These are phyloP conservation scores for Phytophthora rubi DNA, from an alignment of 352 stramenopile genomes.

Conservation along the genomic window DNA sequence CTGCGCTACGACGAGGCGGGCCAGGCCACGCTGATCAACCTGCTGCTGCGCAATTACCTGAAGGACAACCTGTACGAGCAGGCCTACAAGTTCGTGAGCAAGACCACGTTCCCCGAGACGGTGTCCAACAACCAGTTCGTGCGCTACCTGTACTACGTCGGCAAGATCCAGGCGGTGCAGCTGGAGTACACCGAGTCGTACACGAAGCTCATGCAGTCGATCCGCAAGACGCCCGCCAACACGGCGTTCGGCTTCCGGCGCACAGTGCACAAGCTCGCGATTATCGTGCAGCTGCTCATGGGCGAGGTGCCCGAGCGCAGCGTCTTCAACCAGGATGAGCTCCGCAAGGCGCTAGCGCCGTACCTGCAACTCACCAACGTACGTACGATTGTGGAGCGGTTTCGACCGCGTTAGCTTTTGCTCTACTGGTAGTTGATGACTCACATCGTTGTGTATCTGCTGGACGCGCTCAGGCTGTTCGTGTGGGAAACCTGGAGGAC, in stretches of 20 bases:
- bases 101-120: constrained; percentile 89
- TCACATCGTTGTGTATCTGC: constrained; percentile 7
- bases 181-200: constrained; percentile 98
- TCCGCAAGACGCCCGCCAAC: constrained; percentile 96
- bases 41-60: constrained; percentile 92
- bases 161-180: constrained; percentile 96
- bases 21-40: constrained; percentile 91
- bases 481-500: constrained; percentile 94
- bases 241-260: constrained; percentile 97
- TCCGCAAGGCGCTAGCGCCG: constrained; percentile 89
- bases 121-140: constrained; percentile 99
- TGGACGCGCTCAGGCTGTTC: constrained; percentile 88
- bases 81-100: constrained; percentile 93
- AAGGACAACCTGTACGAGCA: constrained; percentile 92
- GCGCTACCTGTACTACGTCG: constrained; percentile 97
- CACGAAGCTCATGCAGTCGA: constrained; percentile 96
- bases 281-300: constrained; percentile 98
- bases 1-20: constrained; percentile 91
- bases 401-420: too few species aligned
- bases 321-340: constrained; percentile 93
- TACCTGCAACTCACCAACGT: constrained; percentile 97
- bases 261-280: constrained; percentile 95
- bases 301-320: constrained; percentile 96
- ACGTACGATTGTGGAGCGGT: constrained; percentile 11
- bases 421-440: neutral